Base-by-base conservation (phyloP, 75 land plant species). In the Pseudotsuga menziesii region DNA sequence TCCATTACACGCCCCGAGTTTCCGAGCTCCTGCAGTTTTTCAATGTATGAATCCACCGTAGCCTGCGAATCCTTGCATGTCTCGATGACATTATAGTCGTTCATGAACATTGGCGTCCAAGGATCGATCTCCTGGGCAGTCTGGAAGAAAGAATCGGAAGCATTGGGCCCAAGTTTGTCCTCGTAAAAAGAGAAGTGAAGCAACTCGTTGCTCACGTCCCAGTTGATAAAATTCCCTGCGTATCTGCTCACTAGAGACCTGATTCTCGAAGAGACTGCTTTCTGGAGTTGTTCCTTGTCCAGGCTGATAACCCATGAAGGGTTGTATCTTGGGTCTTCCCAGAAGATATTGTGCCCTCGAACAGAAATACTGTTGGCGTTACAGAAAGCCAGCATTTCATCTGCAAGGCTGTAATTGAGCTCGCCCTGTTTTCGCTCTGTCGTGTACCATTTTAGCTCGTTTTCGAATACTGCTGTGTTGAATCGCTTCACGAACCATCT, bases 201-300 rank as follows among this genome's bases (percentile, higher is more conserved):
- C 80, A 85, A 83, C 82, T 93, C 95, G 62, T 93, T 93, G 39
- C 81, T 76, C 9, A 93, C 95, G 63, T 93, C 95, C 95, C 95
- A 91, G 6, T 56, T 76, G 4, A 84, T 83, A n/a, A 93, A 60
- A 22, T 87, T 58, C 13, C 89, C 93, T 26, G 17, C 29, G 69
- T 91, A 93, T 55, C 82, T 78, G 11, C 57, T 27, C 23, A 91
- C 74, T 25, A 92, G 76, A 0, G 95, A 92, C 11, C 39, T 52
- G 0, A 92, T 39, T 23, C 91, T 75, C 9, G 52, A 58, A 6
- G 36, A 64, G 4, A 81, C 77, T 0, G 90, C 94, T 6, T 55
- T 23, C 17, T 60, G 32, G 4, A 92, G 79, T 25, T 88, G 80
- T 17, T 29, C 6, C 4, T 80, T 22, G 1, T 55, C 35, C 4